Evolutionary conservation across 176 grass and related monocot species (phyloP).

Genomic region (Rhynchospora breviuscula): DNA sequence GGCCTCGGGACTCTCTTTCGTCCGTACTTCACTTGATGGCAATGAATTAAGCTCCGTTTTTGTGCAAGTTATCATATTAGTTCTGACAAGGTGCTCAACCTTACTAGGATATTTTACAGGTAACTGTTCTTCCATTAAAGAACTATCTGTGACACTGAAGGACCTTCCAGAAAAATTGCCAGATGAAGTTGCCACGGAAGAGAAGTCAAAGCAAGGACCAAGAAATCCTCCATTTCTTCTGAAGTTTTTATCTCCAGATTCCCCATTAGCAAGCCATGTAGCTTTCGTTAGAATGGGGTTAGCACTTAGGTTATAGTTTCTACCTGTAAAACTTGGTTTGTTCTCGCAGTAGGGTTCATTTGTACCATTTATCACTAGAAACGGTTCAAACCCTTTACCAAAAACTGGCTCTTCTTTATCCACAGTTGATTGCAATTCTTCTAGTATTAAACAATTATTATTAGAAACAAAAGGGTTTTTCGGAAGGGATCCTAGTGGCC

Average conservation of each 20-base stretch:
- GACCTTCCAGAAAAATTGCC: conserved; percentile 43
- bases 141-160: conserved; percentile 20
- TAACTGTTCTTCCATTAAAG: conserved; percentile 30
- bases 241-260: conserved; percentile 25
- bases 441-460: conserved; percentile 16
- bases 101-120: conserved; percentile 27
- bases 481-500: conserved; percentile 39
- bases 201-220: conserved; percentile 57
- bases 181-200: conserved; percentile 62
- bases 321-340: conserved; percentile 30
- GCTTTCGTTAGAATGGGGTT: conserved; percentile 67
- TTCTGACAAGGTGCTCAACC: conserved; percentile 31
- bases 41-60: conserved; percentile 14
- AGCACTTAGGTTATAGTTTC: conserved; percentile 54
- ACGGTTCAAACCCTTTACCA: conserved; percentile 30
- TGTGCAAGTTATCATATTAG: conserved; percentile 27
- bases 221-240: conserved; percentile 32
- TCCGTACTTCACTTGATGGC: conserved; percentile 35
- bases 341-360: conserved; percentile 26
- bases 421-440: conserved; percentile 33
- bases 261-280: conserved; percentile 24
- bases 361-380: conserved; percentile 20
- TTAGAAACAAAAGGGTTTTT: conserved; percentile 37
- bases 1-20: conserved; percentile 18
- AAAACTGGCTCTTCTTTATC: conserved; percentile 27